Evolutionary conservation across 208 protist genomes (phyloP), one percentile per base, ranked within the genome.

Genomic region (Acanthamoeba culbertsoni): DNA sequence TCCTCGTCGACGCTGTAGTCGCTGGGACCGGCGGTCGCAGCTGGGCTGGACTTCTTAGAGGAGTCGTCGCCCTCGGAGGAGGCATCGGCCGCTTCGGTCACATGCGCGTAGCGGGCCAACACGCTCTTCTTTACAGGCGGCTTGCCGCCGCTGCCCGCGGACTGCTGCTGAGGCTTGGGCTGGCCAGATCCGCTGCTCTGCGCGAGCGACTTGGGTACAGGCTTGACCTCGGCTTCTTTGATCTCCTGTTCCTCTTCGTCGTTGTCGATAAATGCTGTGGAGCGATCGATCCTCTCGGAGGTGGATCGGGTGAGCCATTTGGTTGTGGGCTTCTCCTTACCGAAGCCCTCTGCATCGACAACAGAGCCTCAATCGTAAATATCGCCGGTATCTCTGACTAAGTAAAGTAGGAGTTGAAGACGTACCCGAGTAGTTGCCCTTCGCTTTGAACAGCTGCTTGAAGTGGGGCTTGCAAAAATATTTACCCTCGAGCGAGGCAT

Each of bases 1-100:
- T 90, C 82, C 82, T 90, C 82, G 53, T 90, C 82, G 4, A 90
- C 82, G 82, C 55, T 90, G 82, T 90, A 90, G 82, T 84, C 46
- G 73, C 46, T 84, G 10, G 73, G 43, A 6, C 73, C 46, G 8
- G 37, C 18, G 0, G 73, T 40, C 20, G 73, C 73, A 31, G 40
- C 71, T 16, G 73, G 10, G 12, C 37, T 28, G 26, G 40, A 0
- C 35, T 71, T 84, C 73, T 84, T 84, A 40, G 43, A 3, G 6
- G 46, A 59, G 7, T 45, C 35, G 5, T 84, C 73, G 35, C n/a
- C 14, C 37, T 26, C 26, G 73, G 18, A 12, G 20, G 12, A 7
- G 37, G 18, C 26, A 18, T 84, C 43, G 73, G 37, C 46, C 46
- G 43, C 73, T 0, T 31, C 46, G 10, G 73, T 84, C 37, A 84